phyloP scores from a whole-genome alignment of 2,329 filamentous ascomycete genomes.

The Beauveria bassiana region DNA sequence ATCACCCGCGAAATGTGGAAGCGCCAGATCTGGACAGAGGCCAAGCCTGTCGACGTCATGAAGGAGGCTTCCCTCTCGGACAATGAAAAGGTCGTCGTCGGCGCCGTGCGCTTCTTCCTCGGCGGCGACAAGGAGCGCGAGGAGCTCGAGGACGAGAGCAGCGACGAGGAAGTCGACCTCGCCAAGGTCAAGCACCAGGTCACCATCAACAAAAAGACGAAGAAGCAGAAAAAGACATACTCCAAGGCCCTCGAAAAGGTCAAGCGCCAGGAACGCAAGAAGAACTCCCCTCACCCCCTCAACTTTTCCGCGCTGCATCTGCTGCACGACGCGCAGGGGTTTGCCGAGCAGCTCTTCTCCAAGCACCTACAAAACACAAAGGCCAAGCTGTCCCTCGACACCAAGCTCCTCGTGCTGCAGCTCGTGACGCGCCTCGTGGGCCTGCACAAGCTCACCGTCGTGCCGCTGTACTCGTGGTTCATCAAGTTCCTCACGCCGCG shows the following conservation, averaged over 20 bases:
- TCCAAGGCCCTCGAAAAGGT: constrained; percentile 76
- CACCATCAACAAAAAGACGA: constrained; percentile 93
- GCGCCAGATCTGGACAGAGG: constrained; percentile 89
- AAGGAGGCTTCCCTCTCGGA: constrained; percentile 83
- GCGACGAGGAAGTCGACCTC: constrained; percentile 72
- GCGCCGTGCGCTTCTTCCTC: constrained; percentile 88
- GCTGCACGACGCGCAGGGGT: constrained; percentile 88
- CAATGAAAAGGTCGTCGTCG: constrained; percentile 85
- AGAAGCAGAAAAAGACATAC: constrained; percentile 73
- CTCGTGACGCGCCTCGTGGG: constrained; percentile 86
- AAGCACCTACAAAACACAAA: constrained; percentile 87
- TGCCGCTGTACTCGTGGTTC: constrained; percentile 93
- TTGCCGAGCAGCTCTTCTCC: constrained; percentile 80
- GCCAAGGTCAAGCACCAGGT: constrained; percentile 75
- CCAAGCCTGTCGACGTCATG: constrained; percentile 96
- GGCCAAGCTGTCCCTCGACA: constrained; percentile 77
- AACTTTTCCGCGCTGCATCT: constrained; percentile 96
- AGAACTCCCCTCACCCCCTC: constrained; percentile 75
- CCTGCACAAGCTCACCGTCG: constrained; percentile 82
- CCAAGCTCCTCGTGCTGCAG: constrained; percentile 83
- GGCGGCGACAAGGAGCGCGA: constrained; percentile 94
- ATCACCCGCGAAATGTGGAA: constrained; percentile 95
- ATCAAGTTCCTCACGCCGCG: constrained; percentile 83
- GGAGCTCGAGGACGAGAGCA: constrained; percentile 82
- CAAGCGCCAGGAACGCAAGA: constrained; percentile 79